Conservation (phyloP, 371 early-diverging fungal species). For the Entomophthora muscae region DNA sequence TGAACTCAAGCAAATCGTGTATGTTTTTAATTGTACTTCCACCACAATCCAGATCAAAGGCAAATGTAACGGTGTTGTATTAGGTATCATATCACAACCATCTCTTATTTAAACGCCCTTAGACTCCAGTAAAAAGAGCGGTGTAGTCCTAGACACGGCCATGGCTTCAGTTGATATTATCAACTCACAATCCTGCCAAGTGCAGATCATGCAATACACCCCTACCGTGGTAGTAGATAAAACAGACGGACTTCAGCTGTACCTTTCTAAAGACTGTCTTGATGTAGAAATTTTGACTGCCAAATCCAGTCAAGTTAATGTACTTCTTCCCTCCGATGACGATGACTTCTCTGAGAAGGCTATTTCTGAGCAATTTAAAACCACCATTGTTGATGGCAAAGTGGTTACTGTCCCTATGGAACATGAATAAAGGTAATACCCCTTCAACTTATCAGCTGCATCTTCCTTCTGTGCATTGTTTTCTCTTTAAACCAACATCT, state of each 20-base stretch:
- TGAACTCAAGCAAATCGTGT: constrained; percentile 74
- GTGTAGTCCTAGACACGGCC: constrained; percentile 64
- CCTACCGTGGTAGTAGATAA: constrained; percentile 85
- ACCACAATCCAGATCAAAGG: constrained; percentile 76
- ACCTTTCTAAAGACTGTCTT: constrained; percentile 50
- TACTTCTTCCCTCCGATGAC: constrained; percentile 46
- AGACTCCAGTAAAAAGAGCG: constrained; percentile 76
- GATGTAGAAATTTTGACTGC: constrained; percentile 77
- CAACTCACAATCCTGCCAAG: constrained; percentile 72
- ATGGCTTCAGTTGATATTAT: constrained; percentile 80
- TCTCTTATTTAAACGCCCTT: constrained; percentile 6
- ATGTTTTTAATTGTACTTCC: constrained; percentile 79
- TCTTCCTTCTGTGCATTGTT: too few relatives aligned
- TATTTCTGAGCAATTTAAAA: constrained; percentile 86
- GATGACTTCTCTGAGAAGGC: constrained; percentile 71
- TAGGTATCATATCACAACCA: constrained; percentile 31
- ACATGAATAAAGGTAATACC: constrained; percentile 27
- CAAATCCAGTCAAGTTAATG: constrained; percentile 75
- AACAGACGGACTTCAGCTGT: constrained; percentile 80
- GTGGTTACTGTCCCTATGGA: constrained; percentile 69
- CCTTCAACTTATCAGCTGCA: too few relatives aligned
- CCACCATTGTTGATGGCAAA: constrained; percentile 56
- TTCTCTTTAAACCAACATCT: too few relatives aligned
- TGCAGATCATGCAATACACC: constrained; percentile 68
- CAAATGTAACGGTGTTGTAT: constrained; percentile 78